A percentile compares a stretch with the other conserved stretches of the same genome.
These are phyloP conservation scores for Pseudogymnoascus pannorum DNA, from an alignment of 2,329 filamentous ascomycete genomes.

Conservation along the genomic window DNA sequence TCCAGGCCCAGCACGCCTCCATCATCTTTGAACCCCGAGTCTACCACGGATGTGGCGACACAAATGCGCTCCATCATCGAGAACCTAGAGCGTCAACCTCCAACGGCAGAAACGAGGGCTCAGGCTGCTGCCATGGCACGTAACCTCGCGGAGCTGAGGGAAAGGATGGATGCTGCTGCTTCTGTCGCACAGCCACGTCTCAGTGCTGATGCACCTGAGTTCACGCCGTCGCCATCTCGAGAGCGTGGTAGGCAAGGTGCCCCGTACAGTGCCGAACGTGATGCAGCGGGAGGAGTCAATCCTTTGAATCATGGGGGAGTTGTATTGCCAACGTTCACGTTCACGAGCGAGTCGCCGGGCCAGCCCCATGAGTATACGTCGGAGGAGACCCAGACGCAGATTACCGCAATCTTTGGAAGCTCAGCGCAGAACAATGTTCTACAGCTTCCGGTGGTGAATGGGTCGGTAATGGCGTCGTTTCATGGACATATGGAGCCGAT, in stretches of 20 bases:
- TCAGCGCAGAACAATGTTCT: background rate
- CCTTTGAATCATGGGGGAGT: background rate
- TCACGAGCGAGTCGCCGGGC: background rate
- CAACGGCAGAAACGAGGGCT: background rate
- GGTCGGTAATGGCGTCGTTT: background rate
- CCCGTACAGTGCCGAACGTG: background rate
- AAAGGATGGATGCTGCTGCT: background rate
- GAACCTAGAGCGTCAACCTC: background rate
- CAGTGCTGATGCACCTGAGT: background rate
- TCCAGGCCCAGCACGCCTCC: background rate
- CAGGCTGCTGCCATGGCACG: background rate
- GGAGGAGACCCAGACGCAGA: background rate
- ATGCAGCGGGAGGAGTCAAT: background rate
- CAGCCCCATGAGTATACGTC: slow-evolving; percentile 2
- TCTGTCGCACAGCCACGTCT: background rate
- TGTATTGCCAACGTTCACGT: background rate
- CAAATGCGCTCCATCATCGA: slow-evolving; percentile 3
- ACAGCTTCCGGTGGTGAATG: background rate
- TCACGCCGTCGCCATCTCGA: background rate
- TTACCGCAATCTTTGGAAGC: background rate
- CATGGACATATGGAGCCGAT: slow-evolving; percentile 5
- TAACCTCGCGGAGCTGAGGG: background rate
- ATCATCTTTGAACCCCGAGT: background rate
- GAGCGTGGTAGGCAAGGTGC: background rate
- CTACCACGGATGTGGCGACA: background rate